phyloP scores from a whole-genome alignment of 1,139 yeast genomes.

The Yamadazyma conglobata region DNA sequence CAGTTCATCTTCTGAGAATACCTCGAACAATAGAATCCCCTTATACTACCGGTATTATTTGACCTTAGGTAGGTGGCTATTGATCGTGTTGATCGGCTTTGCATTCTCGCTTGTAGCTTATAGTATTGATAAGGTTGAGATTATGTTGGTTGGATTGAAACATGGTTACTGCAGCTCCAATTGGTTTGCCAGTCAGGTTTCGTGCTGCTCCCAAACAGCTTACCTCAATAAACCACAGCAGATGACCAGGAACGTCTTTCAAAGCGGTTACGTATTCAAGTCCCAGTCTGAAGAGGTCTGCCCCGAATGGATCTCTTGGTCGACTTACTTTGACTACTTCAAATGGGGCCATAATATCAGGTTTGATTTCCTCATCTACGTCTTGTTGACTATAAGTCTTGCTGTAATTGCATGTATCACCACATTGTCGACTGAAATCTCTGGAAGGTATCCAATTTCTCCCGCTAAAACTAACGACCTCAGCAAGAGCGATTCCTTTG shows the following conservation, averaged over 20 bases:
- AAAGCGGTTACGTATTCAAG: conserved; percentile 19
- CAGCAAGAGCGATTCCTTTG: too few species aligned
- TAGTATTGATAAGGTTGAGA: conserved; percentile 49
- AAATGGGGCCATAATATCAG: conserved; percentile 17
- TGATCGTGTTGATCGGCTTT: conserved; percentile 48
- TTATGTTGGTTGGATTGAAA: conserved; percentile 50
- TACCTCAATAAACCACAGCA: background rate
- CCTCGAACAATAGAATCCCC: conserved; percentile 16
- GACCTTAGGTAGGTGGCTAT: conserved; percentile 43
- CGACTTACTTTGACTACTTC: conserved; percentile 22
- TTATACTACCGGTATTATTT: conserved; percentile 24
- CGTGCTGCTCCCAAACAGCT: conserved; percentile 33
- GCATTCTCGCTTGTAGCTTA: conserved; percentile 50
- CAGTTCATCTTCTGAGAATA: background rate
- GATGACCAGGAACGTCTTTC: conserved; percentile 18
- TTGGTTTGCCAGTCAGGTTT: conserved; percentile 44
- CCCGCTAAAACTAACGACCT: conserved; percentile 1
- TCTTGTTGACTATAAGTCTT: conserved; percentile 36
- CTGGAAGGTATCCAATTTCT: conserved; percentile 16
- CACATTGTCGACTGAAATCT: conserved; percentile 48
- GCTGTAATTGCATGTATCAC: conserved; percentile 47
- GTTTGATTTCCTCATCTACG: conserved; percentile 38
- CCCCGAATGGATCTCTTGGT: conserved; percentile 49
- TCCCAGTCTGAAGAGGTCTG: conserved; percentile 20
- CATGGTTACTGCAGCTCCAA: conserved; percentile 51